Percentiles rank a stretch among this genome's conserved stretches.
phyloP scores from a whole-genome alignment of 2,329 filamentous ascomycete genomes.

The Fusarium siculi region DNA sequence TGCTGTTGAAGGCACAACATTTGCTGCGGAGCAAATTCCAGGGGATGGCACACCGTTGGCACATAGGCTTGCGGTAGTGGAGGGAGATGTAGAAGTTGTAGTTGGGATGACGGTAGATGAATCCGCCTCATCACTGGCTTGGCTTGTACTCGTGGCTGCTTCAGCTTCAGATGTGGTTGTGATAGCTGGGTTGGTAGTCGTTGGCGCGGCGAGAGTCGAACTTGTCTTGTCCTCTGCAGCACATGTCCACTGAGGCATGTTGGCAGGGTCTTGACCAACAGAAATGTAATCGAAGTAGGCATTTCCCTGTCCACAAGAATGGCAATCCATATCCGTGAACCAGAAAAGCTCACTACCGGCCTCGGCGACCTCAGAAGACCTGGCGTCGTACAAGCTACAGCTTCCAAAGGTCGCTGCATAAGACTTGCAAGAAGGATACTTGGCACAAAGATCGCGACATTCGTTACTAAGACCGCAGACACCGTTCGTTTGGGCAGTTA shows the following conservation, averaged over 20 bases:
- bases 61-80: neutral
- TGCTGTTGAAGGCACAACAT: neutral
- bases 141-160: neutral
- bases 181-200: neutral
- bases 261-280: slow-evolving; percentile 1
- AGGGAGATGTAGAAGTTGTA: neutral
- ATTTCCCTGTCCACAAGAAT: slow-evolving; percentile 25
- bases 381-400: slow-evolving; percentile 28
- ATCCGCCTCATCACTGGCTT: neutral
- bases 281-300: slow-evolving; percentile 37
- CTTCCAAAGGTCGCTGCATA: slow-evolving; percentile 27
- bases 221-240: neutral
- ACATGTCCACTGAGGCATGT: slow-evolving; percentile 18
- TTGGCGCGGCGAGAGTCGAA: neutral
- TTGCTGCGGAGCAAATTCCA: slow-evolving; percentile 8
- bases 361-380: slow-evolving; percentile 26
- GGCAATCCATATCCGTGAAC: slow-evolving; percentile 36
- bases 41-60: slow-evolving; percentile 22
- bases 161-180: neutral
- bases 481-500: slow-evolving; percentile 8
- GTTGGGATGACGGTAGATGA: neutral
- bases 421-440: slow-evolving; percentile 38
- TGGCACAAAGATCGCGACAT: slow-evolving; percentile 37
- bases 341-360: neutral
- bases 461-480: slow-evolving; percentile 22